Evolutionary conservation across 2,329 filamentous ascomycete genomes (phyloP).

Genomic region (Diaporthe helianthi): DNA sequence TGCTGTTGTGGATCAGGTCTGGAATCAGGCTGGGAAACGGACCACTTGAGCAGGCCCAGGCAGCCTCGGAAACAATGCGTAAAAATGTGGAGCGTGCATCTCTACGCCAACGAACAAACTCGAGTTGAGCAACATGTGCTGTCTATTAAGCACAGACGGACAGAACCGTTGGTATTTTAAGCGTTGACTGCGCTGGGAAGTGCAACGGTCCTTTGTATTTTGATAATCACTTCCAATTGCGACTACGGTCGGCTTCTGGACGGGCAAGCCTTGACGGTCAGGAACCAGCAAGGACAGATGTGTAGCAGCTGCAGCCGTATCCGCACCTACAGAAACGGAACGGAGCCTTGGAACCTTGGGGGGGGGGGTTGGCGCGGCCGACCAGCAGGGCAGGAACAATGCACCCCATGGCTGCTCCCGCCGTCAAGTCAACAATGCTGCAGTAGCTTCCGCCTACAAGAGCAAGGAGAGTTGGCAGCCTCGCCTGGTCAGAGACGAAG

Average conservation of each 20-base stretch:
- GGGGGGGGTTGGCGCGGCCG: too few species aligned
- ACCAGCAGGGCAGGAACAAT: conserved; percentile 6
- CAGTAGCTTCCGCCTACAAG: conserved; percentile 19
- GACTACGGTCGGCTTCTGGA: not conserved
- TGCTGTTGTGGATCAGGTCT: not conserved
- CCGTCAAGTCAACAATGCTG: conserved; percentile 13
- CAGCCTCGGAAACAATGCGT: not conserved
- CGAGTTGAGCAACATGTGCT: not conserved
- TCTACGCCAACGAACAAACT: not conserved
- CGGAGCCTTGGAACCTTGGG: not conserved
- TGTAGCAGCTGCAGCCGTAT: not conserved
- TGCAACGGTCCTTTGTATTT: not conserved
- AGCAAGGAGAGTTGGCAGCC: not conserved
- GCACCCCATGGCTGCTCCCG: conserved; percentile 17
- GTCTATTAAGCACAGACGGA: not conserved
- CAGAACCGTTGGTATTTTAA: not conserved
- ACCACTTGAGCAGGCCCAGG: not conserved
- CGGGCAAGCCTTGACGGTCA: not conserved
- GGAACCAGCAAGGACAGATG: not conserved
- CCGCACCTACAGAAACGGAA: not conserved
- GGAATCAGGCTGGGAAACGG: not conserved
- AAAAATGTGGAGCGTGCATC: not conserved
- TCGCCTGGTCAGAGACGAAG: not conserved
- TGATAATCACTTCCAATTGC: not conserved
- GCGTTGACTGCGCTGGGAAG: not conserved